A percentile compares a stretch with the other conserved stretches of the same genome.
These are phyloP conservation scores for Dipsacomyces acuminosporus DNA, from an alignment of 371 early-diverging fungal genomes.

Conservation along the genomic window DNA sequence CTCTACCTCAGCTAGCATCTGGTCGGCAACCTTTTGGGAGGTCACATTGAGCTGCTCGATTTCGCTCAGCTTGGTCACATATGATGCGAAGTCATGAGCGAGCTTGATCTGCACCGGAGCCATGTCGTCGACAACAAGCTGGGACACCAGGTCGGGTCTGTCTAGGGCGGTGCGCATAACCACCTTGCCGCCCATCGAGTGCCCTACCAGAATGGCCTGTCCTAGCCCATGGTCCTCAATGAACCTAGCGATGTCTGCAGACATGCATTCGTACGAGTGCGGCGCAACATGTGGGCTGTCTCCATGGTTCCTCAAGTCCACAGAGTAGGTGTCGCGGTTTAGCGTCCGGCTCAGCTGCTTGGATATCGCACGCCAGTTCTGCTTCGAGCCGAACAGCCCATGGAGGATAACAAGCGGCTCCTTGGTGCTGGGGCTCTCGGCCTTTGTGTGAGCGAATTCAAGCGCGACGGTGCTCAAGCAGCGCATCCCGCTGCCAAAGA, in stretches of 20 bases:
- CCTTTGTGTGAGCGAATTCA: constrained; percentile 10
- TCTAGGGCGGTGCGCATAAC: background rate
- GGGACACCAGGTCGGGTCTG: background rate
- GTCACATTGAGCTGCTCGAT: constrained; percentile 56
- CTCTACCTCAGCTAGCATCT: constrained; percentile 56
- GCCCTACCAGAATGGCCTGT: constrained; percentile 69
- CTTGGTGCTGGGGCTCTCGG: constrained; percentile 1
- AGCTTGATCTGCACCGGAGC: constrained; percentile 61
- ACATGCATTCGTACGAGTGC: constrained; percentile 77
- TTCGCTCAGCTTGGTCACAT: constrained; percentile 62
- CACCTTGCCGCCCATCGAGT: constrained; percentile 52
- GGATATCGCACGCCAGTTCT: constrained; percentile 87
- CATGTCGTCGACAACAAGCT: constrained; percentile 80
- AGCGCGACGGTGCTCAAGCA: constrained; percentile 26
- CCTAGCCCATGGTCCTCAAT: constrained; percentile 54
- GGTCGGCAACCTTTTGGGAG: constrained; percentile 70
- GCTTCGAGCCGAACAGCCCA: constrained; percentile 92
- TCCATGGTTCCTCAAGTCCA: constrained; percentile 94
- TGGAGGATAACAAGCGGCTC: constrained; percentile 74
- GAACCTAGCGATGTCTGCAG: constrained; percentile 66
- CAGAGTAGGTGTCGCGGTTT: constrained; percentile 57
- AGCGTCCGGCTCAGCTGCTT: constrained; percentile 63
- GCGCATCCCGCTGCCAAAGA: too few species aligned
- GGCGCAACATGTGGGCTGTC: constrained; percentile 67
- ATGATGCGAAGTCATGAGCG: constrained; percentile 54